Conservation (phyloP, 352 stramenopile species). For the Aphanomyces euteiches region DNA sequence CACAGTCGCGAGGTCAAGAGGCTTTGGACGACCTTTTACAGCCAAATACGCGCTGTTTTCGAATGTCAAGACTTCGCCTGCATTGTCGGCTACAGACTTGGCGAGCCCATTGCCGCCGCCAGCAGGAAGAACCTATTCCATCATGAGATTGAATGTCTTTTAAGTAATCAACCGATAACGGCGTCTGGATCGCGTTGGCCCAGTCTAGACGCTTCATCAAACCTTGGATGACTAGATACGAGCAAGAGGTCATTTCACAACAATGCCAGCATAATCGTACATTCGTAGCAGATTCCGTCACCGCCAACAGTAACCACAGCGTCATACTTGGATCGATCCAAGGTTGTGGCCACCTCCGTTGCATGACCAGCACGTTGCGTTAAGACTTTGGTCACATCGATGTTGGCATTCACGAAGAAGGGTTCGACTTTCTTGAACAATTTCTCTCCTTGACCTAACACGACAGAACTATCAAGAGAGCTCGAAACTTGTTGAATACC, state of each 20-base stretch:
- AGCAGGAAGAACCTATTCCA: conserved; percentile 11
- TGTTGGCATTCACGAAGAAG: conserved; percentile 17
- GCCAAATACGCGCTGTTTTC: conserved; percentile 26
- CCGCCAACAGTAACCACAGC: conserved; percentile 20
- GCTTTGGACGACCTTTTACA: conserved; percentile 7
- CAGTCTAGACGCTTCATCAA: conserved; percentile 24
- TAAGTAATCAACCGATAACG: background rate
- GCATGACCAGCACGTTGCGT: conserved; percentile 17
- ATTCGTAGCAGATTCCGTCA: conserved; percentile 25
- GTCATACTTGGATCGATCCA: conserved; percentile 16
- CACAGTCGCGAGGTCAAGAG: conserved; percentile 16
- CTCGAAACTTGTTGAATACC: background rate
- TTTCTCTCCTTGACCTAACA: conserved; percentile 14
- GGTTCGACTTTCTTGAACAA: conserved; percentile 24
- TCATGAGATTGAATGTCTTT: too few species aligned
- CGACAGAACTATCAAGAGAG: background rate
- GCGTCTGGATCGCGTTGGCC: conserved; percentile 19
- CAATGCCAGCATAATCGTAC: background rate
- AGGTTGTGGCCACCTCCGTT: background rate
- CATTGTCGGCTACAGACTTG: conserved; percentile 10
- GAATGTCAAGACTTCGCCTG: conserved; percentile 5
- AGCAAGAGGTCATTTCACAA: background rate
- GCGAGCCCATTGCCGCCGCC: conserved; percentile 22
- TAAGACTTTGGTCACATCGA: conserved; percentile 23
- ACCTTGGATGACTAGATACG: conserved; percentile 23